These are phyloP conservation scores for Theileria annulata DNA, from an alignment of 169 alveolate species.

Conservation along the genomic window DNA sequence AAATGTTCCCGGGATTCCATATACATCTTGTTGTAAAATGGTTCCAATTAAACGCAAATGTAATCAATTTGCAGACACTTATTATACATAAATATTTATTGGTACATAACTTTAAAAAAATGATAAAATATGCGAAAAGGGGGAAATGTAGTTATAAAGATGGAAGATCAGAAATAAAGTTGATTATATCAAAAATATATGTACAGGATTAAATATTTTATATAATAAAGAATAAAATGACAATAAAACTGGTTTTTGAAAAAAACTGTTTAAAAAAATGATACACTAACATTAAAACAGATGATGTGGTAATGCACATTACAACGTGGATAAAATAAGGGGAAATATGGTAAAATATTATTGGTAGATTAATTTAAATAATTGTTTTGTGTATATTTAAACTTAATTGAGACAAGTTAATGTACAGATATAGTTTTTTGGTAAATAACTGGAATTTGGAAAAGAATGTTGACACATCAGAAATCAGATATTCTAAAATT, in stretches of 20 bases:
- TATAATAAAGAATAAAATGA: neutral
- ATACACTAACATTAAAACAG: neutral
- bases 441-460: neutral
- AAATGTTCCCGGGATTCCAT: constrained; percentile 43
- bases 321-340: neutral
- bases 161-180: neutral
- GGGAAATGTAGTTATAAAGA: neutral
- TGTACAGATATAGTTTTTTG: no score
- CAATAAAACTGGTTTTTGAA: neutral
- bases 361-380: no score
- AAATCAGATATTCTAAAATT: neutral
- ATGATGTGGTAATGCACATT: constrained; percentile 11
- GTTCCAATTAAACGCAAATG: neutral
- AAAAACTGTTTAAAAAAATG: neutral
- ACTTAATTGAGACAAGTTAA: no score
- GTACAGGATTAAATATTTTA: neutral
- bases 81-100: neutral
- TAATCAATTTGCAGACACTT: neutral
- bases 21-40: constrained; percentile 4
- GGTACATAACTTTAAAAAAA: neutral
- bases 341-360: neutral
- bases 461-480: neutral
- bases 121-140: neutral
- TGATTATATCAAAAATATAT: neutral
- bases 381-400: no score